Conservation (phyloP, 2,329 filamentous ascomycete genomes). For the Trichoderma hamatum region DNA sequence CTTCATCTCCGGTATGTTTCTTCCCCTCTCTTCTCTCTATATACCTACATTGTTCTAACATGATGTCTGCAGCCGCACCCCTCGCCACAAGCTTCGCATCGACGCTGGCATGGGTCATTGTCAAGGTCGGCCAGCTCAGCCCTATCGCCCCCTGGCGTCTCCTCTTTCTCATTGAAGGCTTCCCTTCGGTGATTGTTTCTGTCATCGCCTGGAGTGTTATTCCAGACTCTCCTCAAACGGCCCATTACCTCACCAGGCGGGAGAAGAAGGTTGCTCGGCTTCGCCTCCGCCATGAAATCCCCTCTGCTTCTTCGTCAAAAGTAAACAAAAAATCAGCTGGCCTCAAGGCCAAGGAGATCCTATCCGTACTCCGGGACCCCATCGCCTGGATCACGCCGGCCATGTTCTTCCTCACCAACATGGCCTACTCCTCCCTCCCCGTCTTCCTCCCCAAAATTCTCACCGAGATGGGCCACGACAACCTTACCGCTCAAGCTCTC, state of each 20-base stretch:
- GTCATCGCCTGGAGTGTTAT: slow-evolving; percentile 74
- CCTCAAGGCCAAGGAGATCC: slow-evolving; percentile 59
- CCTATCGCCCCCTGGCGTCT: slow-evolving; percentile 84
- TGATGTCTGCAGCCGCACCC: slow-evolving; percentile 71
- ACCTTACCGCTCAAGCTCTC: slow-evolving; percentile 72
- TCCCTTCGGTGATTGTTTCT: slow-evolving; percentile 76
- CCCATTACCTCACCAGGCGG: slow-evolving; percentile 62
- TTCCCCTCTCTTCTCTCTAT: not conserved
- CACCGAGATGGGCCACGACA: slow-evolving; percentile 71
- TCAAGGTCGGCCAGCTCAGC: slow-evolving; percentile 64
- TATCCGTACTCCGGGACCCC: slow-evolving; percentile 47
- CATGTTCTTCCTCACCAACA: slow-evolving; percentile 88
- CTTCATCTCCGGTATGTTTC: slow-evolving; percentile 69
- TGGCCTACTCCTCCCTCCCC: slow-evolving; percentile 84
- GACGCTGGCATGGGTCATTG: slow-evolving; percentile 76
- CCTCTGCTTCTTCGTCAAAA: slow-evolving; percentile 23
- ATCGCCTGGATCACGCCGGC: slow-evolving; percentile 68
- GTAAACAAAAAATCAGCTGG: slow-evolving; percentile 35
- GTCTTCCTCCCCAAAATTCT: slow-evolving; percentile 86
- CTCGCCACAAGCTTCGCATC: slow-evolving; percentile 80
- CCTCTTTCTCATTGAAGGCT: slow-evolving; percentile 81
- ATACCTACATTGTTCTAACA: slow-evolving; percentile 7
- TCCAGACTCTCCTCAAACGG: slow-evolving; percentile 73
- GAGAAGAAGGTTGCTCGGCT: slow-evolving; percentile 71
- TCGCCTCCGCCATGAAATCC: slow-evolving; percentile 61